phyloP scores from a whole-genome alignment of 2,329 filamentous ascomycete species.

The Stemphylium vesicarium region DNA sequence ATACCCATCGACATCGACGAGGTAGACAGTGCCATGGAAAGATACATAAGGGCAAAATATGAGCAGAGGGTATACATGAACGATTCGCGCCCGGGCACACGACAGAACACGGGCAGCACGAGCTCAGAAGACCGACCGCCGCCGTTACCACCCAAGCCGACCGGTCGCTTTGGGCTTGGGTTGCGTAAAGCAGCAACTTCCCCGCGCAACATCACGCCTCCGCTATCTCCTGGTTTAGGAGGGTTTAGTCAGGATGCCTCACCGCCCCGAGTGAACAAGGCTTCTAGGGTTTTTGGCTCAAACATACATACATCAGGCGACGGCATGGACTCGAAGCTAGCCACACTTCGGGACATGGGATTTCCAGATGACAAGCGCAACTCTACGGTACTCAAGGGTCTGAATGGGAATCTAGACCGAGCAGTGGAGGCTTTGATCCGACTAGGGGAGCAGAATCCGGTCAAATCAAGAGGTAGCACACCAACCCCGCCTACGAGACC shows the following conservation, averaged over 20 bases:
- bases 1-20: slow-evolving; percentile 92
- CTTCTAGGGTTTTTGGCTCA: slow-evolving; percentile 71
- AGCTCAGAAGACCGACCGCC: slow-evolving; percentile 63
- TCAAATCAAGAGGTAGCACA: slow-evolving; percentile 55
- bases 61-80: slow-evolving; percentile 65
- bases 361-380: slow-evolving; percentile 86
- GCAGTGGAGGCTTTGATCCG: slow-evolving; percentile 84
- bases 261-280: slow-evolving; percentile 63
- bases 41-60: slow-evolving; percentile 95
- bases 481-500: slow-evolving; percentile 55
- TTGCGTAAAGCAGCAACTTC: slow-evolving; percentile 75
- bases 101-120: slow-evolving; percentile 64
- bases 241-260: slow-evolving; percentile 43
- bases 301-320: slow-evolving; percentile 63
- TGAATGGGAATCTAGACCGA: slow-evolving; percentile 84
- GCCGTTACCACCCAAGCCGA: slow-evolving; percentile 65
- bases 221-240: slow-evolving; percentile 41
- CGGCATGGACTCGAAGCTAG: slow-evolving; percentile 77
- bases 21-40: slow-evolving; percentile 91
- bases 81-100: slow-evolving; percentile 50
- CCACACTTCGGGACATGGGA: slow-evolving; percentile 84
- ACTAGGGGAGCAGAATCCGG: slow-evolving; percentile 68
- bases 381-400: slow-evolving; percentile 77
- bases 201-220: slow-evolving; percentile 62
- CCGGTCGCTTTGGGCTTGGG: slow-evolving; percentile 67